Evolutionary conservation across 2,329 filamentous ascomycete genomes (phyloP).

Genomic region (Diplodia sapinea): DNA sequence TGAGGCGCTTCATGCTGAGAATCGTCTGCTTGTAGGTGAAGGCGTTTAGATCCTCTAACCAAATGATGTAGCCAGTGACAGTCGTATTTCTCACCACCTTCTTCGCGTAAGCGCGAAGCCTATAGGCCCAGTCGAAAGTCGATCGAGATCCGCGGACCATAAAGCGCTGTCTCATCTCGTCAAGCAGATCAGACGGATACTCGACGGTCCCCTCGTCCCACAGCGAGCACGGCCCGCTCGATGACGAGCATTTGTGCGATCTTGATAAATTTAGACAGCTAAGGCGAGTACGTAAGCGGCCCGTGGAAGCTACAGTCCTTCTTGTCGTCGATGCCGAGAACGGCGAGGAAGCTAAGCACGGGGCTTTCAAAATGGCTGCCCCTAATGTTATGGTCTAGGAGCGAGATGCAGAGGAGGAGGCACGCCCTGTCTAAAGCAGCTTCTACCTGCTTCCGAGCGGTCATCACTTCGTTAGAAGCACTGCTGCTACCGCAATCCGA

Average conservation of each 20-base stretch:
- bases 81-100: slow-evolving; percentile 31
- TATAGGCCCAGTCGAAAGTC: slow-evolving; percentile 27
- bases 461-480: background rate
- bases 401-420: slow-evolving; percentile 34
- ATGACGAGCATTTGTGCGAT: slow-evolving; percentile 37
- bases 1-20: background rate
- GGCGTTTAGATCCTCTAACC: background rate
- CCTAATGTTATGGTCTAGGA: slow-evolving; percentile 34
- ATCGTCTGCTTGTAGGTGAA: background rate
- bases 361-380: slow-evolving; percentile 35
- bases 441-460: background rate
- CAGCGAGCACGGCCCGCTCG: slow-evolving; percentile 31
- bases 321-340: slow-evolving; percentile 31
- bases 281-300: slow-evolving; percentile 31
- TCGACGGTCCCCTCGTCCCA: background rate
- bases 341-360: slow-evolving; percentile 35
- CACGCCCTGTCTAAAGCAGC: slow-evolving; percentile 22
- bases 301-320: slow-evolving; percentile 24
- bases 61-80: slow-evolving; percentile 15
- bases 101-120: slow-evolving; percentile 29
- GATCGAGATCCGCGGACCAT: slow-evolving; percentile 32
- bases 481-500: background rate
- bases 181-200: slow-evolving; percentile 1
- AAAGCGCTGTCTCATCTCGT: slow-evolving; percentile 31
- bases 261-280: slow-evolving; percentile 37